Evolutionary conservation across 2,329 filamentous ascomycete genomes (phyloP).

Genomic region (Fusarium sp.): DNA sequence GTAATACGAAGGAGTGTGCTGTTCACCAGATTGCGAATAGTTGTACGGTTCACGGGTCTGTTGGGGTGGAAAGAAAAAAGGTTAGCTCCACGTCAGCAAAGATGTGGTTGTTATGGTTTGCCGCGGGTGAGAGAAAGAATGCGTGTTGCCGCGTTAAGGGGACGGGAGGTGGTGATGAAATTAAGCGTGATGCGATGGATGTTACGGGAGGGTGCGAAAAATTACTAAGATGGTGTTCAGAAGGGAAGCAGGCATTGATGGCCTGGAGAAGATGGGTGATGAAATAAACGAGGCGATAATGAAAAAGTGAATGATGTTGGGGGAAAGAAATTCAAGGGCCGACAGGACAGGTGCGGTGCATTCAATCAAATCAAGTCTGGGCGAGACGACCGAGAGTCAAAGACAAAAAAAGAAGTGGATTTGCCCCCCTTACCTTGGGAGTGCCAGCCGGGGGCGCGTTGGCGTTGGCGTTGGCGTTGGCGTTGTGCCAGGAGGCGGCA

Average conservation of each 20-base stretch:
- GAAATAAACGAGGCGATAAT: slow-evolving; percentile 13
- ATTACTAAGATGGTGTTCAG: slow-evolving; percentile 16
- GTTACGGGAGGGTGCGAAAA: slow-evolving; percentile 19
- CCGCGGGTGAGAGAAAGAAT: slow-evolving; percentile 26
- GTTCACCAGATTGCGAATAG: slow-evolving; percentile 59
- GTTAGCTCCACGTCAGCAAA: slow-evolving; percentile 46
- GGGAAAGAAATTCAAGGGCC: slow-evolving; percentile 36
- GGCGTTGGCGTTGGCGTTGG: slow-evolving; percentile 47
- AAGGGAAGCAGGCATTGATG: slow-evolving; percentile 43
- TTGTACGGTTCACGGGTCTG: slow-evolving; percentile 65
- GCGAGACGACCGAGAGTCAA: slow-evolving; percentile 38
- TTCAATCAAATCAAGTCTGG: slow-evolving; percentile 36
- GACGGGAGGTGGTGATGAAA: slow-evolving; percentile 30
- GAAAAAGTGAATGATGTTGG: slow-evolving; percentile 32
- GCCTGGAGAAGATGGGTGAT: slow-evolving; percentile 25
- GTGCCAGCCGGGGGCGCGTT: slow-evolving; percentile 56
- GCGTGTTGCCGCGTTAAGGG: slow-evolving; percentile 30
- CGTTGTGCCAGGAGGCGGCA: slow-evolving; percentile 58
- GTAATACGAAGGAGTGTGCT: slow-evolving; percentile 59
- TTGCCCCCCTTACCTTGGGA: slow-evolving; percentile 61
- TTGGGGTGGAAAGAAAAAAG: slow-evolving; percentile 41
- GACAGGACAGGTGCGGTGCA: slow-evolving; percentile 15
- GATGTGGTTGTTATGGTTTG: slow-evolving; percentile 29
- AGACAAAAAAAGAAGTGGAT: slow-evolving; percentile 47
- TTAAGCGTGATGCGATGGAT: slow-evolving; percentile 34